Evolutionary conservation across 352 stramenopile genomes (phyloP), one percentile per base, ranked within the genome.

Genomic region (Phytophthora lateralis): DNA sequence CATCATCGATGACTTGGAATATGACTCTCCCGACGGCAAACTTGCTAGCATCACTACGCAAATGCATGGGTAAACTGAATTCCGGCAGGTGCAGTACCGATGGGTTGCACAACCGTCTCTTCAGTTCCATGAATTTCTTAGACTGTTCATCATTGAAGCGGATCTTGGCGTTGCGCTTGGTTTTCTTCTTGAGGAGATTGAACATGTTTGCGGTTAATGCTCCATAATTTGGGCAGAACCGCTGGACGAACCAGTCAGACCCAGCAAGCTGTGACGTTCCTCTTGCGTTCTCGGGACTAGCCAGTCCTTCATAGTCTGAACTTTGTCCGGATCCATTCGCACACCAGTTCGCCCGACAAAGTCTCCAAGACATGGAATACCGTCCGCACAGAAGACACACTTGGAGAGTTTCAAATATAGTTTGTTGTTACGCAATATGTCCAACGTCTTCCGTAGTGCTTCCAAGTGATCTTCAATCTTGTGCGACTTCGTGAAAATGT

Each of bases 341-440:
- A 47, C 35, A 6, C 35, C 20, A 17, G 46, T 35, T 9, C 49
- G 29, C 18, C 46, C 18, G 2, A 29, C 46, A 20, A 55, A 55
- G 7, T 46, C 35, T 17, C 48, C 21, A 2, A 45, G 14, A 15
- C 34, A 46, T 8, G 32, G 32, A 15, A 55, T 55, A 21, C 47
- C 20, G 1, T 55, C 14, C 2, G 48, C 48, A 21, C 48, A 55
- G 20, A 46, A 55, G 34, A 45, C 30, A 32, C 46, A 43, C 18
- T 32, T 32, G 46, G 30, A 11, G 3, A 54, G 14, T 21, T 63
- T 63, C 8, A 56, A 38, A 18, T 52, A 63, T 7, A 63, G 14
- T 20, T 63, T 55, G 37, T 50, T 44, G 7, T 56, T 21, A 5
- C 46, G n/a, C 20, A 54, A 47, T 7, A 54, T 47, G 10, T 45